Base-by-base conservation (phyloP, 1,284 basidiomycete genomes). In the Xerocomus amazonicus region DNA sequence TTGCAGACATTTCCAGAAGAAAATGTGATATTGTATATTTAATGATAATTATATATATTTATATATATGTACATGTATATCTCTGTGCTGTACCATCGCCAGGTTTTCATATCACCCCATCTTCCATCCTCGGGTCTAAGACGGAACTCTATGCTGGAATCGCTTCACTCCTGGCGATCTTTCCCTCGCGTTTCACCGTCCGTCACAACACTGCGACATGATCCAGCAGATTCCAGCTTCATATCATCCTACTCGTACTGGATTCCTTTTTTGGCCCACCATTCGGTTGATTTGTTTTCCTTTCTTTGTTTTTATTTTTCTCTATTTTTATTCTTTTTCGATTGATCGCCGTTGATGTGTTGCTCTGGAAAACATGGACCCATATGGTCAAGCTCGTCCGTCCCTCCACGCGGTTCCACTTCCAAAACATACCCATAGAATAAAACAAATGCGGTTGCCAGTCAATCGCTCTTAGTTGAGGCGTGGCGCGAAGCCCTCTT, bases 321-420 rank as follows among this genome's bases (percentile, higher is more conserved):
- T 32, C 42, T 50, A 29, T 48, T 61, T 46, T 55, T 55, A 44
- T 62, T 66, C 64, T 65, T 65, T 65, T 60, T 61, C 53, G 52
- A 51, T 68, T 69, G 68, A 66, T 66, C 65, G 61, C 64, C 64
- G 64, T 67, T 56, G 53, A 61, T 58, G 59, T 55, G 44, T 58
- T 55, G 55, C 53, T 58, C 58, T 56, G 65, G 63, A 55, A 67
- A 54, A 66, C 58, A 67, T 57, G 54, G 39, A 55, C 54, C 41
- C 43, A 62, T 67, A 68, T 62, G 65, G 67, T 53, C 40, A 63
- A 55, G 55, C 55, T 56, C 57, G 29, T 36, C 32, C 53, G 17
- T 39, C 16, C 49, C 35, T 52, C 56, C 60, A 63, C 57, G 61
- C 63, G 63, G 63, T 64, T 60, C 56, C 60, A 63, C 51, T 53